phyloP scores from a whole-genome alignment of 208 protist genomes.

The Crithidia sp. region DNA sequence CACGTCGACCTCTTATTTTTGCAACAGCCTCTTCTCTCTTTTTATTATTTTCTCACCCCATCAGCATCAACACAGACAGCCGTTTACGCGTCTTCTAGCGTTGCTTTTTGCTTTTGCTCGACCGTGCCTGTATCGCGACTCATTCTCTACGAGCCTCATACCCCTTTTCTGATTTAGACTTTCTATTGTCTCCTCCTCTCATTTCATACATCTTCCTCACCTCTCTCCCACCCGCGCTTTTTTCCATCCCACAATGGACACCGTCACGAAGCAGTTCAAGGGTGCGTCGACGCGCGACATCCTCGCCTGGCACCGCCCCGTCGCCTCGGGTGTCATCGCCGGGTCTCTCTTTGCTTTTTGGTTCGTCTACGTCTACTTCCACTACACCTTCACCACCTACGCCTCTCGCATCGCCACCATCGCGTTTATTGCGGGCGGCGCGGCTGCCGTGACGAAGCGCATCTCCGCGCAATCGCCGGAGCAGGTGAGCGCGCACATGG shows the following conservation, averaged over 20 bases:
- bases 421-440: slow-evolving; percentile 45
- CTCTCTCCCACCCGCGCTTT: slow-evolving; percentile 7
- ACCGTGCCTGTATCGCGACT: no score
- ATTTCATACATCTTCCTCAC: background rate
- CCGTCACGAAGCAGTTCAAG: slow-evolving; percentile 46
- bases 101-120: no score
- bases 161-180: no score
- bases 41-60: background rate
- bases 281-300: slow-evolving; percentile 56
- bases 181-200: background rate
- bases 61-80: background rate
- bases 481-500: slow-evolving; percentile 55
- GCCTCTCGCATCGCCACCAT: slow-evolving; percentile 54
- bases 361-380: slow-evolving; percentile 62
- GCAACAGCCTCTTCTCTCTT: background rate
- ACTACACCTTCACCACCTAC: slow-evolving; percentile 87
- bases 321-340: slow-evolving; percentile 53
- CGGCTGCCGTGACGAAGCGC: slow-evolving; percentile 38
- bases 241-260: slow-evolving; percentile 28
- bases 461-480: slow-evolving; percentile 30
- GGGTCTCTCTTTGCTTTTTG: slow-evolving; percentile 44
- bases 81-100: no score
- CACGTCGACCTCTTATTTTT: background rate
- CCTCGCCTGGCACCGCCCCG: slow-evolving; percentile 70
- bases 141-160: no score